Base-by-base conservation (phyloP, 805 yeast species). In the Saccharomycopsis olivae region DNA sequence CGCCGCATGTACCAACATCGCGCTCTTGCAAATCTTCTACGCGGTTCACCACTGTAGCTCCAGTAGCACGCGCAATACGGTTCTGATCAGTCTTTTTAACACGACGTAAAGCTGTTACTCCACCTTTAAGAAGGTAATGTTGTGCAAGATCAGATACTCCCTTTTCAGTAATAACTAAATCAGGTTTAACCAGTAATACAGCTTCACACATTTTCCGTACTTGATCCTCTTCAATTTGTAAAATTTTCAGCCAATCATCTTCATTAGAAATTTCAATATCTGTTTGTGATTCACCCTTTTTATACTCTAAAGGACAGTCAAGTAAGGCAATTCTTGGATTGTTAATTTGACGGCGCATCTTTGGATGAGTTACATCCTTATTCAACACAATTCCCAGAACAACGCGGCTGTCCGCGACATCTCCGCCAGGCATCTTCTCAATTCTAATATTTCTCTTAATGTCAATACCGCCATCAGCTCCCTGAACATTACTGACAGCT, bases 241-340 rank as follows among this genome's bases (percentile, higher is more conserved):
- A 68, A 48, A 92, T 75, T 61, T 97, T 76, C 58, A 79, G 80
- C 97, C 97, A 92, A 64, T 92, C 98, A 47, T 78, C 83, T 61
- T 89, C 97, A 54, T 86, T 86, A 33, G 95, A 81, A 60, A 92
- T 88, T 66, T 92, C 99, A 51, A 92, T 85, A 62, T 92, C 89
- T 39, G 97, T 92, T 62, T 92, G 98, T 2, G 96, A 87, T 65
- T 92, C 99, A 49, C 98, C 99, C 71, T 92, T 92, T 67, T 92
- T 92, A 66, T 92, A 92, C 64, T 92, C 99, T 53, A 92, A 69
- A 10, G 99, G 96, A 62, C 96, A 88, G 64, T 92, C 99, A 51
- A 92, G 70, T 50, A 92, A 69, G 15, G 92, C 73, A 40, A 92
- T 75, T 49, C 89, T 74, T 37, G 99, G 99, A 54, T 86, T 83